Percentiles rank a stretch among this genome's conserved stretches.
These are phyloP conservation scores for Trichosanthes truncata DNA, from an alignment of 306 rosid genomes.

Conservation along the genomic window DNA sequence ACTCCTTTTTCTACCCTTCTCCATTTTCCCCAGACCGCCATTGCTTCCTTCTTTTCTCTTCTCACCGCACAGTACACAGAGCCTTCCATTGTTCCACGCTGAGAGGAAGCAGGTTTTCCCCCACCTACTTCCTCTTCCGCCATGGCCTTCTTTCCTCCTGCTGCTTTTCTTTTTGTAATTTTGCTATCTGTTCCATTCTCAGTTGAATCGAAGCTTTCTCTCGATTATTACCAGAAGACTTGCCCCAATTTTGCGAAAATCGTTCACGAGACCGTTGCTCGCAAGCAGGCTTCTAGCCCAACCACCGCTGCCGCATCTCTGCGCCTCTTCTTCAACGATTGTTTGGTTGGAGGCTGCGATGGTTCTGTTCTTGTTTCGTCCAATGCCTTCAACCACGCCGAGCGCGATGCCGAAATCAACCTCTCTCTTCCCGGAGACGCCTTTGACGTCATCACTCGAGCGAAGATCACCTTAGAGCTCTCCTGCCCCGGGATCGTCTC, in stretches of 20 bases:
- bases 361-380: slow-evolving; percentile 31
- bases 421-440: slow-evolving; percentile 38
- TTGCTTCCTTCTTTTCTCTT: background rate
- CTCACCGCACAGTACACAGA: background rate
- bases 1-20: background rate
- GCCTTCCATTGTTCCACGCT: background rate
- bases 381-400: slow-evolving; percentile 28
- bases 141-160: background rate
- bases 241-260: slow-evolving; percentile 33
- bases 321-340: slow-evolving; percentile 40
- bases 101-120: slow-evolving; percentile 13
- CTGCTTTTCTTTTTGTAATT: slow-evolving; percentile 3
- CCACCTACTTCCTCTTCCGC: background rate
- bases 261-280: slow-evolving; percentile 22
- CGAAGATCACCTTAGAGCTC: slow-evolving; percentile 37
- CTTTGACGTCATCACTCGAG: slow-evolving; percentile 26
- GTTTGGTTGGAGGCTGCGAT: slow-evolving; percentile 43
- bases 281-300: slow-evolving; percentile 25
- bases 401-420: slow-evolving; percentile 35
- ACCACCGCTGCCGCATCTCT: slow-evolving; percentile 37
- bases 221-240: slow-evolving; percentile 25
- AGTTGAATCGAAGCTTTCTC: slow-evolving; percentile 20
- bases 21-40: background rate
- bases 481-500: slow-evolving; percentile 47
- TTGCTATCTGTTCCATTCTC: background rate